Evolutionary conservation across 345 rosid genomes (phyloP), one percentile per base, ranked within the genome.

Genomic region (Geranium rotundifolium): DNA sequence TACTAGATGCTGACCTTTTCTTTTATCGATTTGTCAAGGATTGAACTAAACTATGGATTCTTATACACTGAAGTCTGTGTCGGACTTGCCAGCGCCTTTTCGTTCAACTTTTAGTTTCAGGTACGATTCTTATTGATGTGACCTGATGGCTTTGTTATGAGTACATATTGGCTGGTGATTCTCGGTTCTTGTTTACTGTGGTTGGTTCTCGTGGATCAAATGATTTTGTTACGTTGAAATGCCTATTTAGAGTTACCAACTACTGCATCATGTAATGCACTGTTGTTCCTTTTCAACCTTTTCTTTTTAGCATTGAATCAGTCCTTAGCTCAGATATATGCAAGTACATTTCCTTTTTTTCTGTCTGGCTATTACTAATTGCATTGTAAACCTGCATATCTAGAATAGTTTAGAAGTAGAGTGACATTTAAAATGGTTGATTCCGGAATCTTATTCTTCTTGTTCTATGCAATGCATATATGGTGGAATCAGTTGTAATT

Each of bases 81-180:
- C 80, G 54, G 91, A 92, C 76, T 69, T 89, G 71, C 95, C 97
- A 14, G 69, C 65, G 20, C 83, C 72, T 23, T 87, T 92, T 73
- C 84, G 86, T 64, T 84, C 97, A 59, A 71, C 74, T 65, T 92
- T 82, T 71, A 73, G 70, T 66, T 89, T 92, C 88, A 87, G 96
- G 98, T 92, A 56, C 18, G 31, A 31, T 31, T 17, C 29, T 29
- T 54, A 16, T 55, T 19, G 27, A 37, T 41, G 27, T 23, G 27
- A 23, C 27, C 27, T 23, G 27, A 67, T 73, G 39, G 37, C 29
- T 62, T 68, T 0, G 4, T 59, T 63, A 18, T 63, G 13, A 17
- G 61, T 62, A 49, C 10, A 57, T 58, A 39, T 23, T 18, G 18
- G 30, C 56, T 66, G 19, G 63, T 46, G 62, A 18, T 7, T 66